phyloP scores from a whole-genome alignment of 2,329 filamentous ascomycete genomes.

The Pestalotiopsis fici region DNA sequence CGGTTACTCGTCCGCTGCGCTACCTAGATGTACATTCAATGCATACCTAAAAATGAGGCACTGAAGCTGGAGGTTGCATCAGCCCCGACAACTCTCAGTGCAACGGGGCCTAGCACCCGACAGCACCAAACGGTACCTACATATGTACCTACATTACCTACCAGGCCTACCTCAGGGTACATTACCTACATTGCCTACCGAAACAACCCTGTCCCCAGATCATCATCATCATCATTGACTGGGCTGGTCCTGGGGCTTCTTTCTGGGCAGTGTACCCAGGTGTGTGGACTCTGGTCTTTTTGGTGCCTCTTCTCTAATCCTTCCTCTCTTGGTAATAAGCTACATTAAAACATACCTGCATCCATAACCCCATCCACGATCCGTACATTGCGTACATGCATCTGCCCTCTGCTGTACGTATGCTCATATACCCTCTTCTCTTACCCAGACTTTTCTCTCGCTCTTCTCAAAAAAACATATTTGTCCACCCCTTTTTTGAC shows the following conservation, averaged over 20 bases:
- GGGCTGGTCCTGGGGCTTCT: not conserved
- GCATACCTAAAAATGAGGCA: too few relatives aligned
- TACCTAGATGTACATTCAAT: not conserved
- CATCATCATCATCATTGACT: not conserved
- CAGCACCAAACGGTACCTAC: too few relatives aligned
- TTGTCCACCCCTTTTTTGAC: not conserved
- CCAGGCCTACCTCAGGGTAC: not conserved
- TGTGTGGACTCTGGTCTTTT: not conserved
- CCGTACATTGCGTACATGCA: not conserved
- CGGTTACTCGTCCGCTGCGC: constrained; percentile 2
- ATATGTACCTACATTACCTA: not conserved
- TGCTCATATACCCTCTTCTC: not conserved
- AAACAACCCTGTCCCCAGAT: not conserved
- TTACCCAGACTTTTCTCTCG: not conserved
- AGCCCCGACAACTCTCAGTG: too few relatives aligned
- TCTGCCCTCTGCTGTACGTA: not conserved
- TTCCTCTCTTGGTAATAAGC: not conserved
- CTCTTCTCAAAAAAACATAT: not conserved
- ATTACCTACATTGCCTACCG: not conserved
- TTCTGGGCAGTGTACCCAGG: not conserved
- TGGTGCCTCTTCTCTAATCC: not conserved
- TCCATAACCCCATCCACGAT: too few relatives aligned
- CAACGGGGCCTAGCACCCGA: too few relatives aligned
- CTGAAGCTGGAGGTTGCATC: too few relatives aligned
- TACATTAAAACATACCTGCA: not conserved